These are phyloP conservation scores for Neofusicoccum laricinum DNA, from an alignment of 2,329 filamentous ascomycete species.

Conservation along the genomic window DNA sequence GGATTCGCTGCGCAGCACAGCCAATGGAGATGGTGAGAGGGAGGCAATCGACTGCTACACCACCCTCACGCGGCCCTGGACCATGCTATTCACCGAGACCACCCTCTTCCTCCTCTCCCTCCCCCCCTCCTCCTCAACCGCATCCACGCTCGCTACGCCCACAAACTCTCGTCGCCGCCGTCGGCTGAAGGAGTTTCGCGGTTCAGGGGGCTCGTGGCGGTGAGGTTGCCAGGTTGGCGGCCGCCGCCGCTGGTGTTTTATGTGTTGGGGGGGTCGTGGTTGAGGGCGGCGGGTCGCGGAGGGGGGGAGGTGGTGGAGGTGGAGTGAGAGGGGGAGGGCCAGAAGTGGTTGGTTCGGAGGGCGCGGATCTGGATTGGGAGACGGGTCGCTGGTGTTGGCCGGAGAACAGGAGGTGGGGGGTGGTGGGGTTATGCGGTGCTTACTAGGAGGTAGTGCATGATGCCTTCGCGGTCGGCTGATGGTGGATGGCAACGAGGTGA, in stretches of 20 bases:
- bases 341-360: no score
- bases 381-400: no score
- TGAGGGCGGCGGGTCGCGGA: conserved; percentile 49
- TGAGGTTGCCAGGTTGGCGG: conserved; percentile 63
- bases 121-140: conserved; percentile 68
- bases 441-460: no score
- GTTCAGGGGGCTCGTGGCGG: conserved; percentile 70
- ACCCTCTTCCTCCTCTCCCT: conserved; percentile 61
- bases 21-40: conserved; percentile 60
- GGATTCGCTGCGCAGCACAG: conserved; percentile 50
- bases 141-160: conserved; percentile 65
- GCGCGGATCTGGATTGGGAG: no score
- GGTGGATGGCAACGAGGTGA: no score
- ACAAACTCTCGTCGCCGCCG: conserved; percentile 63
- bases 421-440: no score
- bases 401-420: no score
- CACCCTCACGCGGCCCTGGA: conserved; percentile 19
- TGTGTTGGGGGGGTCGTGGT: conserved; percentile 54
- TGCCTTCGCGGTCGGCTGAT: no score
- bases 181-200: no score
- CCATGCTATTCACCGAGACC: conserved; percentile 64
- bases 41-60: conserved; percentile 15
- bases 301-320: neutral
- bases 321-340: neutral
- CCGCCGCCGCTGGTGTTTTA: conserved; percentile 81